These are phyloP conservation scores for Magnaporthiopsis incrustans DNA, from an alignment of 2,329 filamentous ascomycete species.

Conservation along the genomic window DNA sequence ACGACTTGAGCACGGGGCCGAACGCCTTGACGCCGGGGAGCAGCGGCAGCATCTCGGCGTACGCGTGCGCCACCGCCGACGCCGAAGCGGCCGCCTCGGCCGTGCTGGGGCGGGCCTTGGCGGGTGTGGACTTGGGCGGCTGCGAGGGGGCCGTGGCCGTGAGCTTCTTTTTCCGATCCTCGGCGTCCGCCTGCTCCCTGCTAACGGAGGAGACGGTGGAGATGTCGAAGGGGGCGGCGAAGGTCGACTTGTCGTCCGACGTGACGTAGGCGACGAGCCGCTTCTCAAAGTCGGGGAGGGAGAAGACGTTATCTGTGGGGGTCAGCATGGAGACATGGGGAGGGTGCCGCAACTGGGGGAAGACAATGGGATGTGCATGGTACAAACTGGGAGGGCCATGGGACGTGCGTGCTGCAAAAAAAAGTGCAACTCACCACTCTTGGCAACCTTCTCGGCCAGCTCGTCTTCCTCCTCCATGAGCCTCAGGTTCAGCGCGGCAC, in stretches of 20 bases:
- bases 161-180: slow-evolving; percentile 95
- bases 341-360: not conserved
- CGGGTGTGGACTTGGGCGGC: slow-evolving; percentile 72
- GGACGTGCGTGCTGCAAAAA: too few species aligned
- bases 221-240: slow-evolving; percentile 82
- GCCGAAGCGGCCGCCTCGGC: slow-evolving; percentile 71
- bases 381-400: too few species aligned
- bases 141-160: slow-evolving; percentile 86
- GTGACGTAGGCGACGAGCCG: slow-evolving; percentile 97
- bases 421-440: slow-evolving; percentile 75
- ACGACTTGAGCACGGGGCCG: slow-evolving; percentile 87
- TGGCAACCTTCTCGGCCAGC: slow-evolving; percentile 78
- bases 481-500: slow-evolving; percentile 84
- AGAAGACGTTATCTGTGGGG: slow-evolving; percentile 78
- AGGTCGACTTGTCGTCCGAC: slow-evolving; percentile 79
- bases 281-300: slow-evolving; percentile 89
- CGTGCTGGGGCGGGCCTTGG: slow-evolving; percentile 61
- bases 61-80: slow-evolving; percentile 76
- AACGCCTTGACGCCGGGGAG: slow-evolving; percentile 90
- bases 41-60: slow-evolving; percentile 75
- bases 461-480: slow-evolving; percentile 90
- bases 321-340: too few species aligned
- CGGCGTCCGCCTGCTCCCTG: slow-evolving; percentile 89
- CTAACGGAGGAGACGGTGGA: slow-evolving; percentile 87
- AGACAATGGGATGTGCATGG: too few species aligned